phyloP scores from a whole-genome alignment of 139 green algal genomes.

The Diplosphaera chodatii region DNA sequence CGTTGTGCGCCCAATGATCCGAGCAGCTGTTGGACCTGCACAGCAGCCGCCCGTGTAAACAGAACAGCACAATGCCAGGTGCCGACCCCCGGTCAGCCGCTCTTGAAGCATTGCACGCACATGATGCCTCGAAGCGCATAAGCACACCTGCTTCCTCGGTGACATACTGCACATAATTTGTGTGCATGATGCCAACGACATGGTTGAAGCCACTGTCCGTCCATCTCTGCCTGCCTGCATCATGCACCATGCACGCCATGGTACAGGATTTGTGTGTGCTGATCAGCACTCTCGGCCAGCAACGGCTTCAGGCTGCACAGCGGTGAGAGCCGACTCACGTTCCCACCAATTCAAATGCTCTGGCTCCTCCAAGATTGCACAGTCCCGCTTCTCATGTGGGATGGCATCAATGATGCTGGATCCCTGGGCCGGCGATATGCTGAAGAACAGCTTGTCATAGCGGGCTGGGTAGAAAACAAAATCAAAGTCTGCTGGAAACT shows the following conservation, averaged over 20 bases:
- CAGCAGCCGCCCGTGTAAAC: too few relatives aligned
- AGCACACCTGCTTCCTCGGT: not conserved
- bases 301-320: too few relatives aligned
- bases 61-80: too few relatives aligned
- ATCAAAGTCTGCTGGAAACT: not conserved
- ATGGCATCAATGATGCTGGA: constrained; percentile 63
- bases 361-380: constrained; percentile 97
- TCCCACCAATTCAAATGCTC: constrained; percentile 99
- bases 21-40: not conserved
- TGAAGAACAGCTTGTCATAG: constrained; percentile 79
- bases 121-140: too few relatives aligned
- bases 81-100: too few relatives aligned
- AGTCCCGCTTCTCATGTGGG: constrained; percentile 51
- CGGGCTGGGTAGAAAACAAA: constrained; percentile 75
- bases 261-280: too few relatives aligned
- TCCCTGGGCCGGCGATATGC: constrained; percentile 94
- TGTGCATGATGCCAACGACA: constrained; percentile 95
- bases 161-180: constrained; percentile 72
- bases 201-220: constrained; percentile 95
- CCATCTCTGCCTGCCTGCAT: constrained; percentile 55
- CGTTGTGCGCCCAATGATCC: not conserved
- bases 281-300: too few relatives aligned
- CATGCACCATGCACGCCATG: too few relatives aligned
- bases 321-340: constrained; percentile 47
- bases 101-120: too few relatives aligned